Conservation (phyloP, 2,329 filamentous ascomycete species). For the Cordyceps javanica region DNA sequence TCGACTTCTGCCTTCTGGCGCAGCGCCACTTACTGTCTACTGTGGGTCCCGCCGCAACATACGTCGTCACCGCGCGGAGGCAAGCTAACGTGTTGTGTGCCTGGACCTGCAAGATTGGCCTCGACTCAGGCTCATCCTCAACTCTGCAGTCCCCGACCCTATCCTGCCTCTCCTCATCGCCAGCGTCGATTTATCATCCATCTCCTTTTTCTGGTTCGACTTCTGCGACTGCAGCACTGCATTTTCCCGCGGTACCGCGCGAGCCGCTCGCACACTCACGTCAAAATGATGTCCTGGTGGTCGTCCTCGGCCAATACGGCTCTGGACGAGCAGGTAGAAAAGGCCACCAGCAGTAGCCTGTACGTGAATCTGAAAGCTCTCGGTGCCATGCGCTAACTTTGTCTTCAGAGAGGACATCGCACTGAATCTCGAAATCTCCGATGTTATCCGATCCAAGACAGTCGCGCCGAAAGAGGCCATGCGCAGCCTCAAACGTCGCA, state of each 20-base stretch:
- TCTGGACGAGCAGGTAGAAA: constrained; percentile 95
- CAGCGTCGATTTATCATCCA: background rate
- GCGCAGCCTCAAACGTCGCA: constrained; percentile 87
- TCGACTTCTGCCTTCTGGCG: constrained; percentile 1
- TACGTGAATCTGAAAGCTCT: constrained; percentile 38
- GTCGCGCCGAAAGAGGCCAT: constrained; percentile 97
- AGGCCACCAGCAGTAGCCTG: constrained; percentile 90
- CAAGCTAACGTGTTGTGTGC: constrained; percentile 6
- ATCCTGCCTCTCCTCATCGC: constrained; percentile 3
- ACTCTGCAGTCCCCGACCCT: background rate
- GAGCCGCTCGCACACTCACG: background rate
- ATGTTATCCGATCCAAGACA: constrained; percentile 94
- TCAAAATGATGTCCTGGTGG: constrained; percentile 85
- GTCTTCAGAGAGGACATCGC: constrained; percentile 79
- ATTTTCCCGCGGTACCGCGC: background rate
- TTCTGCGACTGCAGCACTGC: background rate
- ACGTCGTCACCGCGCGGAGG: constrained; percentile 14
- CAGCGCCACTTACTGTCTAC: constrained; percentile 6
- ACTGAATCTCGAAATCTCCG: constrained; percentile 95
- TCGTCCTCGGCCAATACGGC: constrained; percentile 85
- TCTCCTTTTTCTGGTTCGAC: background rate
- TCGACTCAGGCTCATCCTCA: constrained; percentile 7
- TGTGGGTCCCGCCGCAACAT: constrained; percentile 11
- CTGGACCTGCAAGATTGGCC: constrained; percentile 7
- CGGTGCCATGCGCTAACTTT: background rate